Evolutionary conservation across 768 basidiomycete genomes (phyloP), one percentile per base, ranked within the genome.

Genomic region (Leccinum ochraceum): DNA sequence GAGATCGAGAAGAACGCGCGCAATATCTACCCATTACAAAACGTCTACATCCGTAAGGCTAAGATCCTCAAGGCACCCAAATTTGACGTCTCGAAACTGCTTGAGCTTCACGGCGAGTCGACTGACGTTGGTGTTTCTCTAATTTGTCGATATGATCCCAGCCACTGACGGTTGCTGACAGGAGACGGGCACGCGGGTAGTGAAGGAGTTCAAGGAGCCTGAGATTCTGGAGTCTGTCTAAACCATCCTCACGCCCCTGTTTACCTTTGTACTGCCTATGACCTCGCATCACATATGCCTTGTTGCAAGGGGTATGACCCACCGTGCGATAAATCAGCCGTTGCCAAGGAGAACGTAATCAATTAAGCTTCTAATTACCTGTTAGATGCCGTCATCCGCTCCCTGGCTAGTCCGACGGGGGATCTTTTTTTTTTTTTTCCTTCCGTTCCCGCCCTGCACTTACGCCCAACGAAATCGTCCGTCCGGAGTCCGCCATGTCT

Each of bases 21-120:
- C 71, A 91, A 89, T 77, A 98, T 98, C 81, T 99, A 95, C 83
- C 97, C 97, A 69, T 80, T 99, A 73, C 95, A 98, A 83, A 98
- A 98, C 77, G 95, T 98, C 74, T 96, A 95, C 81, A 86, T 98
- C 72, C 91, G 97, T 80, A 98, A 99, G 83, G 95, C 92, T 69
- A 99, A 99, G 86, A 98, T 99, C 75, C 83, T 99, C 72, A 98
- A 98, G 81, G 83, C 95, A 64, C 97, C 97, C 66, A 97, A 96
- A 77, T 95, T 96, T 76, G 95, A 97, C 77, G 83, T 94, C 59
- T 87, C 90, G 66, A 98, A 98, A 81, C 83, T 98, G 54, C 86
- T 98, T 66, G 97, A 99, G 77, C 86, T 96, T 60, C 97, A 98
- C 77, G 94, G 95, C 64, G 95, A 97, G 77, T 87, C 92, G 68